Base-by-base conservation (phyloP, 1,139 yeast species). In the Magnusiomyces tetraspermus region DNA sequence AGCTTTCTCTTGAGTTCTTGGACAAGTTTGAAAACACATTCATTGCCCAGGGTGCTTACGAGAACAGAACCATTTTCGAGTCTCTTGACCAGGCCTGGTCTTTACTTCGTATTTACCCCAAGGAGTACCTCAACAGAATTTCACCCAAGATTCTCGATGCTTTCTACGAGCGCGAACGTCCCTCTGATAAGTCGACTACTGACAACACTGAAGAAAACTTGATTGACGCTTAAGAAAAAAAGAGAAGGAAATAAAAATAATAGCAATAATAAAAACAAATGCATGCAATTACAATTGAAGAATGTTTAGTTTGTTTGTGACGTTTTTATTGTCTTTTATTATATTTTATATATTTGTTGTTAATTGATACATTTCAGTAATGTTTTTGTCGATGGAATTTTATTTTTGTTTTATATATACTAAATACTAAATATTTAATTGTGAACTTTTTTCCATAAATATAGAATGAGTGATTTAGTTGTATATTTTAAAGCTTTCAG, bases 81-180 rank as follows among this genome's bases (percentile, higher is more conserved):
- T 85, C 96, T 48, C 82, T 92, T 69, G 98, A 92, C 70, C 90
- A 86, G 71, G 99, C 98, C 52, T 92, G 99, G 99, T 83, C 95
- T 49, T 79, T 92, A 70, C 79, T 92, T 71, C 88, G 99, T 78
- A 92, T 92, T 69, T 92, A 92, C 77, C 99, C 99, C 68, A 92
- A 90, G 81, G 97, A 92, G 74, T 78, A 92, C 84, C 84, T 92
- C 71, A 94, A 92, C 77, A 89, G 98, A 82, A 88, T 92, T 67
- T 88, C 96, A 58, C 97, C 97, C 70, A 92, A 92, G 82, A 89
- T 92, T 63, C 77, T 92, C 68, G 83, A 82, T 61, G 98, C 90
- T 72, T 92, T 90, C 72, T 92, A 92, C 71, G 97, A 90, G 64
- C 83, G 97, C 71, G 84, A 85, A 53, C 68, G 67, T 43, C 33